Base-by-base conservation (phyloP, 441 rosid genomes). In the Melastoma candidum region DNA sequence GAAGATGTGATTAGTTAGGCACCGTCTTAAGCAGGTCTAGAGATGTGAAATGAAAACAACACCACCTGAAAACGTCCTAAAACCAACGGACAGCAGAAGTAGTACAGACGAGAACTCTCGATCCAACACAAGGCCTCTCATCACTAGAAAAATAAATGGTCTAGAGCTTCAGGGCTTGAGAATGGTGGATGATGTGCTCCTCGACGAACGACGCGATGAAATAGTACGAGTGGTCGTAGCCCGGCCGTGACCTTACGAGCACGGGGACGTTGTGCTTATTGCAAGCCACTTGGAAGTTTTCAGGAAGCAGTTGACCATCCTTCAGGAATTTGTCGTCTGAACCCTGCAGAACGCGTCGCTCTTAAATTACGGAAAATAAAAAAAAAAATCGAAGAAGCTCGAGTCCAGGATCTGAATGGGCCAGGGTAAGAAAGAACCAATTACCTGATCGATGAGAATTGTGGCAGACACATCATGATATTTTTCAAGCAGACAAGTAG, bases 121-220 rank as follows among this genome's bases (percentile, higher is more conserved):
- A 17, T 17, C 22, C 22, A 17, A 17, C 1, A 17, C 22, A 17
- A 17, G 22, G 22, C 22, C 22, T 17, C 22, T 17, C 22, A 17
- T 17, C 22, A 17, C 22, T 1, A 17, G 22, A 17, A 17, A 17
- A 17, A 17, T 17, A 17, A 17, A 17, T 17, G 22, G 22, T 17
- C 22, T 70, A 87, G 52, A 77, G 76, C 26, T 56, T 64, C 47
- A 82, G 92, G 29, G 94, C 94, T 68, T 79, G 84, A 56, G 84
- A 85, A 68, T 92, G 98, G 79, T 85, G 95, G 73, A 63, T 65
- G 71, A 83, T 85, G 74, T 92, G 98, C 69, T 87, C 96, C 3
- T 87, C 89, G 0, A 92, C 79, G 77, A 87, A 92, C 49, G 92
- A 79, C 51, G 98, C 63, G 26, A 92, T 70, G 59, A 92, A 92